A percentile compares a stretch with the other conserved stretches of the same genome.
Evolutionary conservation across 345 rosid genomes (phyloP).

Genomic region (Rubroshorea leprosula): DNA sequence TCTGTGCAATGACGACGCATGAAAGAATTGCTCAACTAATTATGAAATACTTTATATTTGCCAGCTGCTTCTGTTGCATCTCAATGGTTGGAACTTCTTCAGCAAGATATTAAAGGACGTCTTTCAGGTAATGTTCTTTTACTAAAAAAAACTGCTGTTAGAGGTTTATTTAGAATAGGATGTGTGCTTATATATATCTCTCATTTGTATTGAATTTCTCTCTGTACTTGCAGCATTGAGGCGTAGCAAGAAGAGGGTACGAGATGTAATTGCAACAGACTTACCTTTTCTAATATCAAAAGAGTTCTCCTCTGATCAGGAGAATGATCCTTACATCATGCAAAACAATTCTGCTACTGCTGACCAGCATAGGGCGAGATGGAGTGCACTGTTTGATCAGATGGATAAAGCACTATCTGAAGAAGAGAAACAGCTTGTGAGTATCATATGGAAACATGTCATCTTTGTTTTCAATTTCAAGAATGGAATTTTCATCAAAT

Average conservation of each 20-base stretch:
- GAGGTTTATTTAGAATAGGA: not conserved
- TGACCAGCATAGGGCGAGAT: constrained; percentile 48
- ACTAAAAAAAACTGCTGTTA: not conserved
- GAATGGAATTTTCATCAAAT: too few species aligned
- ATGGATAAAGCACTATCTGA: constrained; percentile 66
- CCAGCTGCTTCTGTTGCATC: constrained; percentile 87
- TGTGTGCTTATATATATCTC: not conserved
- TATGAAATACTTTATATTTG: constrained; percentile 18
- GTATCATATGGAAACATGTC: constrained; percentile 20
- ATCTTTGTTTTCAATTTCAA: not conserved
- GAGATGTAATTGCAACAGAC: constrained; percentile 64
- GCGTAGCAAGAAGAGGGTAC: constrained; percentile 87
- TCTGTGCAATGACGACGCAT: not conserved
- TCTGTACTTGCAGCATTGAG: constrained; percentile 55
- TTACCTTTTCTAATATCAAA: constrained; percentile 64
- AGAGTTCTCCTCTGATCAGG: constrained; percentile 62
- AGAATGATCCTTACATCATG: constrained; percentile 18
- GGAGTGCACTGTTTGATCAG: constrained; percentile 70
- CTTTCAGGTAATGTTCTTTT: constrained; percentile 53
- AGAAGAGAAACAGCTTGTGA: constrained; percentile 83
- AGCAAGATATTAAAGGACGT: constrained; percentile 89
- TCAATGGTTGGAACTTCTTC: constrained; percentile 88
- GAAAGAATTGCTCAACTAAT: not conserved
- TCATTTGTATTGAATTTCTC: constrained; percentile 10
- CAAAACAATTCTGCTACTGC: constrained; percentile 28